Base-by-base conservation (phyloP, 352 stramenopile species). In the Poterioochromonas sp. region DNA sequence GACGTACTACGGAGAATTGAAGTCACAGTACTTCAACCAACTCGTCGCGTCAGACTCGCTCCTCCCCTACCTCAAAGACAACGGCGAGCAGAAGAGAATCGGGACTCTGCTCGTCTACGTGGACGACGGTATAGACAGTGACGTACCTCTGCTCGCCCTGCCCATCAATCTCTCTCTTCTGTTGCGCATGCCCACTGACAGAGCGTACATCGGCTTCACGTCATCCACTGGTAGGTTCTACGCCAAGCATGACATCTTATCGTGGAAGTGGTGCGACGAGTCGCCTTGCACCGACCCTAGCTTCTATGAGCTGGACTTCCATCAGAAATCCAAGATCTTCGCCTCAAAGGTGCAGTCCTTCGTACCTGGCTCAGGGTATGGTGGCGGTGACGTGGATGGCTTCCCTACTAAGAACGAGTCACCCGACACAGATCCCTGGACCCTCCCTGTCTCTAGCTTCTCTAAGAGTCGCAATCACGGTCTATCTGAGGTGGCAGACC, bases 211-310 rank as follows among this genome's bases (percentile, higher is more conserved):
- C 5, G 68, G 68, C 0, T 76, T 76, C n/a, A 76, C 68, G 2
- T 40, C 41, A 39, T 63, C 41, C 1, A 76, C 68, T 41, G 68
- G 68, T 62, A 1, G 68, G 18, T 62, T 60, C 39, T 76, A 63
- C 62, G 68, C 58, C 41, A 76, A 76, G 62, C 68, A 76, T 41
- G 68, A 76, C 62, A 35, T 76, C 62, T 41, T 76, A 32, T 34
- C 2, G 37, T 76, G 68, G 68, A 12, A 41, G 11, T 76, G 40
- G 18, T 76, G 68, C 62, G 44, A 60, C 40, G 0, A 39, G 40
- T 0, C 22, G 37, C 40, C 40, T 32, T 76, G 68, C 40, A 37
- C 12, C 40, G 1, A 32, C 8, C 2, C 3, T 39, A n/a, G 2
- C 0, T 44, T 40, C 18, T 62, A 76, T 32, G 32, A 63, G 1